Conservation (phyloP, 768 basidiomycete species). For the Sporobolomyces phaffii region DNA sequence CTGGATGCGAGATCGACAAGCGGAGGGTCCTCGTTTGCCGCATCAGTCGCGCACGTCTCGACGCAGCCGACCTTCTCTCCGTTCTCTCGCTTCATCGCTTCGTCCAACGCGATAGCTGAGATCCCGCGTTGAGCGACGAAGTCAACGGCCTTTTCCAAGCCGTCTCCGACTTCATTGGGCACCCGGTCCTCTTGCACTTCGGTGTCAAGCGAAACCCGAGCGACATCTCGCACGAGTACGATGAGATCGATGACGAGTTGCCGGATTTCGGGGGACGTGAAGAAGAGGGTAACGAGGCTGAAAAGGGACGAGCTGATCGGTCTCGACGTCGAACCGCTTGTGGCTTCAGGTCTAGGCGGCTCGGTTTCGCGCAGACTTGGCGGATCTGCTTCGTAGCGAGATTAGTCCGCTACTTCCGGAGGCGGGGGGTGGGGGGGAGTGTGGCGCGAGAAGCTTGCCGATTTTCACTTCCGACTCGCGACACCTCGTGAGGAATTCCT, state of each 20-base stretch:
- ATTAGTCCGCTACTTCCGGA: too few species aligned
- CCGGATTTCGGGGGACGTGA: conserved; percentile 18
- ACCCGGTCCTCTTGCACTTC: not conserved
- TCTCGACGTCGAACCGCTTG: not conserved
- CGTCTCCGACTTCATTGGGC: not conserved
- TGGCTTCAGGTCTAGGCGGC: too few species aligned
- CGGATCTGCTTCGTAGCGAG: not conserved
- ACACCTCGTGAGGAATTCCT: conserved; percentile 16
- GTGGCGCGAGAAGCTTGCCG: not conserved
- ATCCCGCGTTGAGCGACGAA: not conserved
- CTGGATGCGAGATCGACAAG: not conserved
- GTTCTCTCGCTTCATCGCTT: not conserved
- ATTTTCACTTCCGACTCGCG: not conserved
- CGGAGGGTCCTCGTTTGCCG: not conserved
- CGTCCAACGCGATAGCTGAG: not conserved
- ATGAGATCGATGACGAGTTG: conserved; percentile 24
- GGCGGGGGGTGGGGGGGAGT: too few species aligned
- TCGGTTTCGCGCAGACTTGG: not conserved
- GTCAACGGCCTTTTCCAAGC: not conserved
- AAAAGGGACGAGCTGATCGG: conserved; percentile 2
- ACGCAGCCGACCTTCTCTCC: not conserved
- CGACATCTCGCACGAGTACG: conserved; percentile 13
- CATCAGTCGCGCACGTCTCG: not conserved
- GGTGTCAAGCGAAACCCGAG: not conserved
- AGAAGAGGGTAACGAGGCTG: conserved; percentile 15